phyloP scores from a whole-genome alignment of 129 eudicot genomes.

The Lonicera japonica region DNA sequence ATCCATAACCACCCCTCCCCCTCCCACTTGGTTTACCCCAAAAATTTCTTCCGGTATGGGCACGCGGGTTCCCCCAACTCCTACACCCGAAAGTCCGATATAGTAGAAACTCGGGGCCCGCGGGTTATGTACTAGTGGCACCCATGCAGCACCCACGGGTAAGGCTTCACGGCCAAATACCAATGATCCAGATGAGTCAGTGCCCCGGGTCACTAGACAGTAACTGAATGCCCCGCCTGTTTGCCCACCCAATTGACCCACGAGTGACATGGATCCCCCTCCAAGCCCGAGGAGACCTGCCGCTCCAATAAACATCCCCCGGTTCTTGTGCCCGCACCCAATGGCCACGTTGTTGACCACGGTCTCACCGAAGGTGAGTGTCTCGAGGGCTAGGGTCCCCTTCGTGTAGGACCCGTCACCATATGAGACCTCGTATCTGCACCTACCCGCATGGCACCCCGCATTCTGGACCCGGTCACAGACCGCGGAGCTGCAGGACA shows the following conservation, averaged over 20 bases:
- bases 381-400: slow-evolving; percentile 73
- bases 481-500: slow-evolving; percentile 58
- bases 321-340: slow-evolving; percentile 83
- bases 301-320: slow-evolving; percentile 79
- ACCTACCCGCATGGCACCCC: slow-evolving; percentile 63
- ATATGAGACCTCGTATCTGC: slow-evolving; percentile 60
- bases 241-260: slow-evolving; percentile 73
- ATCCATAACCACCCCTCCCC: slow-evolving; percentile 90
- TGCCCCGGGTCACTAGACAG: slow-evolving; percentile 75
- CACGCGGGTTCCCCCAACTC: slow-evolving; percentile 71
- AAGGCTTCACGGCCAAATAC: slow-evolving; percentile 71
- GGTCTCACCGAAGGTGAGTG: slow-evolving; percentile 49
- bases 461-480: slow-evolving; percentile 64
- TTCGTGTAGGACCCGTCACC: slow-evolving; percentile 86
- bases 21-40: slow-evolving; percentile 40
- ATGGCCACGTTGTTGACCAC: slow-evolving; percentile 60
- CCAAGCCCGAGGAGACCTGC: slow-evolving; percentile 87
- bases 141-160: slow-evolving; percentile 83
- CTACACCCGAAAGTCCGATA: slow-evolving; percentile 72
- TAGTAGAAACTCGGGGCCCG: slow-evolving; percentile 69
- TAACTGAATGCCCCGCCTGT: slow-evolving; percentile 78
- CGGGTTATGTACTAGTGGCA: slow-evolving; percentile 45
- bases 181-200: slow-evolving; percentile 54
- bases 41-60: slow-evolving; percentile 52
- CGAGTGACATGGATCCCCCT: slow-evolving; percentile 79